phyloP scores from a whole-genome alignment of 2,329 filamentous ascomycete genomes.

The Colletotrichum higginsianum region DNA sequence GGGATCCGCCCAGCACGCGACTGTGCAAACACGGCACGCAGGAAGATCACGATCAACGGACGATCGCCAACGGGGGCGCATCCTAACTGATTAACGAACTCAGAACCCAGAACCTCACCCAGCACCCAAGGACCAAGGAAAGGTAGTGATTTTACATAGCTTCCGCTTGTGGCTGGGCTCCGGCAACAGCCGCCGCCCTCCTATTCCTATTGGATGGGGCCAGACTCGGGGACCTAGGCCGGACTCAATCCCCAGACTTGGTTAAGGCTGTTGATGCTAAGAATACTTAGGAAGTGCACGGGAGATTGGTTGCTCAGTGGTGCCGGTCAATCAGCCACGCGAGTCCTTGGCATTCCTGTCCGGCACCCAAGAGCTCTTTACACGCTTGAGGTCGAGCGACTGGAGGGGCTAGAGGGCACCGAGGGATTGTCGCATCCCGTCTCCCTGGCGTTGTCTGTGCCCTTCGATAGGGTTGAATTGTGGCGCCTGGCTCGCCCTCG shows the following conservation, averaged over 20 bases:
- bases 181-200: neutral
- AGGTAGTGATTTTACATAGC: neutral
- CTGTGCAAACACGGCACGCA: neutral
- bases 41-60: constrained; percentile 1
- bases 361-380: neutral
- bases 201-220: neutral
- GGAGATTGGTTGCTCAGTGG: neutral
- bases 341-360: neutral
- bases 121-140: neutral
- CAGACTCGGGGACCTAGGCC: neutral
- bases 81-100: neutral
- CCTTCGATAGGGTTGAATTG: neutral
- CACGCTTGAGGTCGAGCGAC: neutral
- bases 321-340: neutral
- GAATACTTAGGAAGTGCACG: neutral
- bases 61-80: constrained; percentile 6
- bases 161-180: constrained; percentile 2
- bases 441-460: constrained; percentile 15
- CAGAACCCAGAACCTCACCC: neutral
- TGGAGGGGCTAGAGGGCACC: neutral
- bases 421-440: neutral
- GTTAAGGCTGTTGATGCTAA: neutral
- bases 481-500: neutral
- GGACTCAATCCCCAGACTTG: neutral
- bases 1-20: neutral